Evolutionary conservation across 192 early-diverging fungal species (phyloP), one percentile per base, ranked within the genome.

Genomic region (Cladochytrium replicatum): DNA sequence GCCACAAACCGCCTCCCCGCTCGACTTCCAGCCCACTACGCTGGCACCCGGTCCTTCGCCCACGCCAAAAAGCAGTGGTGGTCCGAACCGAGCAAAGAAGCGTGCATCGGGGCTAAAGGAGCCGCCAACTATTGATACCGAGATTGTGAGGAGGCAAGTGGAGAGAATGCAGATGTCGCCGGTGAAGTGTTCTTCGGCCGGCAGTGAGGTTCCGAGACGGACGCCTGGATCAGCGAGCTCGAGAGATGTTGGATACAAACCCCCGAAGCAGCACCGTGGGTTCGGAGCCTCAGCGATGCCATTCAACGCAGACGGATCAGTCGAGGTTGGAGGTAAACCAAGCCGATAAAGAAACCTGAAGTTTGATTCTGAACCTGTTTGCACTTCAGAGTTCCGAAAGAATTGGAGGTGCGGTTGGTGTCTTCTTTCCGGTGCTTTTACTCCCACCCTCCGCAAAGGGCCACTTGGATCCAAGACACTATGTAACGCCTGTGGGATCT

Each of bases 401-500:
- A 19, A 50, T 46, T 55, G 54, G 54, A 15, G 54, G 4, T 55
- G 54, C 25, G 13, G 42, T 19, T 55, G 54, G 54, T 55, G 54
- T 37, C 25, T 55, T 17, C 44, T 41, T 38, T 55, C 54, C 23
- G 54, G 54, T 8, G 29, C 43, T 26, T 55, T 39, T 25, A 55
- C 54, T 13, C 54, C 54, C 3, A 46, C 54, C 17, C 27, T 46
- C 5, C 43, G 54, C 2, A 55, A 55, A 28, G 54, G 54, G 0
- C 54, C 54, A 2, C 43, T 55, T 19, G 54, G 54, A 17, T 41
- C 54, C 11, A 55, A 55, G 41, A 60, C 58, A 8, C 55, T 60
- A 3, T 60, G 58, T 42, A 60, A 60, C 28, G 58, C 58, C 15
- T 60, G 58, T 58, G 58, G 58, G 17, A 60, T 60, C 38, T 60